Evolutionary conservation across 495 filamentous ascomycete genomes (phyloP).

Genomic region (Neurospora sp.): DNA sequence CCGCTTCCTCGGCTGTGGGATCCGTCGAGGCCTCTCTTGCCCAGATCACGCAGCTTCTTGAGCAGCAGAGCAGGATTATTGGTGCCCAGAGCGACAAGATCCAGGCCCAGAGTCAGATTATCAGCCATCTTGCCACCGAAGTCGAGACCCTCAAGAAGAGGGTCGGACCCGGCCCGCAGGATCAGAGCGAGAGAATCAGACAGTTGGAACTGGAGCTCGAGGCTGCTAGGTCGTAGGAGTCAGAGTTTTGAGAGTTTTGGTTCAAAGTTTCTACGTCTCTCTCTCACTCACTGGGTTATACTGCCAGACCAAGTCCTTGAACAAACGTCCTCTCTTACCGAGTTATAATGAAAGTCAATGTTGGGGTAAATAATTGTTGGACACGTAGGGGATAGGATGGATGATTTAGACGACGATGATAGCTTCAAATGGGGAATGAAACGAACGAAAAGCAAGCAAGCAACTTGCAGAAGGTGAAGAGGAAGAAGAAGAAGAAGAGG

Average conservation of each 20-base stretch:
- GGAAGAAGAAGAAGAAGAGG: neutral
- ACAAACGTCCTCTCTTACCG: neutral
- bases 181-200: conserved; percentile 60
- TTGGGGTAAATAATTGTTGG: neutral
- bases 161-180: conserved; percentile 43
- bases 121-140: conserved; percentile 52
- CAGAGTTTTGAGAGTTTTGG: neutral
- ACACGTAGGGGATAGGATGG: neutral
- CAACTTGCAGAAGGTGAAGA: neutral
- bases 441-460: neutral
- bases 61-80: conserved; percentile 54
- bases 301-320: neutral
- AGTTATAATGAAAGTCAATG: neutral
- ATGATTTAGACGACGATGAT: conserved; percentile 1
- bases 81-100: conserved; percentile 49
- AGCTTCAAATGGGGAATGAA: neutral
- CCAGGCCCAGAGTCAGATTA: conserved; percentile 45
- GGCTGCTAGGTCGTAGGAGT: conserved; percentile 30
- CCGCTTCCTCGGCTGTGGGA: conserved; percentile 2
- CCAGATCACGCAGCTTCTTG: conserved; percentile 56
- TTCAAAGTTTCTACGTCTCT: neutral
- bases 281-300: neutral
- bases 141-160: conserved; percentile 62
- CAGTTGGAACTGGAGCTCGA: conserved; percentile 62
- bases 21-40: conserved; percentile 37